Evolutionary conservation across 2,329 filamentous ascomycete species (phyloP).

Genomic region (Beauveria sp.): DNA sequence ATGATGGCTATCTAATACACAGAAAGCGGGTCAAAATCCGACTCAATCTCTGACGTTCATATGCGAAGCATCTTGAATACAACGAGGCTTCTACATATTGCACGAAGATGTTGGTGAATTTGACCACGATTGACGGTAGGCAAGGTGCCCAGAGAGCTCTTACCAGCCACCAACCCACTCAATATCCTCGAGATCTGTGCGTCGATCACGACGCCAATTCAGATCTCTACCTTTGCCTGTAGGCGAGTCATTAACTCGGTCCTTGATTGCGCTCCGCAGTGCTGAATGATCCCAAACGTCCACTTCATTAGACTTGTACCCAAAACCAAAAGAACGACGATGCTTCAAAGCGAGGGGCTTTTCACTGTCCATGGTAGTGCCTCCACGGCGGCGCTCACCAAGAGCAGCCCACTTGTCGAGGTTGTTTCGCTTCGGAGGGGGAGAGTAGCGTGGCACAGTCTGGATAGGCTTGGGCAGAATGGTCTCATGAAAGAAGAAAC

Average conservation of each 20-base stretch:
- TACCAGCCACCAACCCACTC: slow-evolving; percentile 96
- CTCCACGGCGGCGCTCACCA: slow-evolving; percentile 73
- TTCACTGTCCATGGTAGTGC: slow-evolving; percentile 41
- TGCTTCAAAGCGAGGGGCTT: slow-evolving; percentile 43
- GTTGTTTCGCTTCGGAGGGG: slow-evolving; percentile 53
- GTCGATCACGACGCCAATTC: slow-evolving; percentile 56
- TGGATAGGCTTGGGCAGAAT: slow-evolving; percentile 29
- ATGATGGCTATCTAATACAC: slow-evolving; percentile 37
- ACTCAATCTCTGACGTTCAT: slow-evolving; percentile 16
- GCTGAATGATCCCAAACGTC: slow-evolving; percentile 41
- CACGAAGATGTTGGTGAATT: slow-evolving; percentile 24
- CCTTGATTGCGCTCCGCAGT: slow-evolving; percentile 31
- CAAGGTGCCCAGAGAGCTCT: slow-evolving; percentile 30
- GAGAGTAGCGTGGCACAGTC: slow-evolving; percentile 48
- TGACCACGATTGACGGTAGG: slow-evolving; percentile 54
- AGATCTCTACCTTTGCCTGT: slow-evolving; percentile 52
- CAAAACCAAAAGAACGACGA: slow-evolving; percentile 42
- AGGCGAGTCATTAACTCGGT: slow-evolving; percentile 45
- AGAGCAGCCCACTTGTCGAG: slow-evolving; percentile 86
- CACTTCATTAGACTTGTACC: slow-evolving; percentile 40
- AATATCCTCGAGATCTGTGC: slow-evolving; percentile 65
- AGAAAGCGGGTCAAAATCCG: slow-evolving; percentile 54
- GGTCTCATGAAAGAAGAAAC: slow-evolving; percentile 67
- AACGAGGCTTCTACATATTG: slow-evolving; percentile 10
- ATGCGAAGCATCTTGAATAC: slow-evolving; percentile 8